Evolutionary conservation across 1,284 basidiomycete species (phyloP).

Genomic region (Ceratorhiza oryzae-sativae): DNA sequence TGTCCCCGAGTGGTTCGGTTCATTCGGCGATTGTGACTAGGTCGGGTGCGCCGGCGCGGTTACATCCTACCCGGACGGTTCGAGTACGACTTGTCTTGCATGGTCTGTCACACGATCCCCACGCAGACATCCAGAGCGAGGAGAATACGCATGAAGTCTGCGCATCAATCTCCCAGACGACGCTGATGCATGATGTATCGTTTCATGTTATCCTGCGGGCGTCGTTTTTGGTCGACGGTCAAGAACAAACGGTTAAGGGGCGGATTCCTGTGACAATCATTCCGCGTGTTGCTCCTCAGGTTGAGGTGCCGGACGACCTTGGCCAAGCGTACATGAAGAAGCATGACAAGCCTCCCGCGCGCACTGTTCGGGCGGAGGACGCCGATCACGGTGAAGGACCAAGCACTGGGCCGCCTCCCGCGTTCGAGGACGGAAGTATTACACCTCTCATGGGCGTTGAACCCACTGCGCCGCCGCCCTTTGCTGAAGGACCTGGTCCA

Average conservation of each 20-base stretch:
- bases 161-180: slow-evolving; percentile 75
- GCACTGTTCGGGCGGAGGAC: slow-evolving; percentile 72
- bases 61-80: slow-evolving; percentile 71
- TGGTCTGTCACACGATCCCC: slow-evolving; percentile 60
- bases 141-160: slow-evolving; percentile 39
- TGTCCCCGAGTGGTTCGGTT: slow-evolving; percentile 32
- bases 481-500: slow-evolving; percentile 60
- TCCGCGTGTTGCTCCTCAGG: slow-evolving; percentile 72
- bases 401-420: slow-evolving; percentile 68
- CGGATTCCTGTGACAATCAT: slow-evolving; percentile 71
- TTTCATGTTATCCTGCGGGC: slow-evolving; percentile 70
- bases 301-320: slow-evolving; percentile 62
- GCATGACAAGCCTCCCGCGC: slow-evolving; percentile 75
- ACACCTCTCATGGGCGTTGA: slow-evolving; percentile 3
- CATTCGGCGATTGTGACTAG: slow-evolving; percentile 60
- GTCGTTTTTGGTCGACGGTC: slow-evolving; percentile 63
- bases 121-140: slow-evolving; percentile 64
- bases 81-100: slow-evolving; percentile 75
- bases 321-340: slow-evolving; percentile 82
- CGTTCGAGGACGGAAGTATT: slow-evolving; percentile 73
- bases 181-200: slow-evolving; percentile 72
- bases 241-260: slow-evolving; percentile 60
- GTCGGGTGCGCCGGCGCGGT: slow-evolving; percentile 79
- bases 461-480: slow-evolving; percentile 64
- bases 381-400: slow-evolving; percentile 58